Conservation (phyloP, 257 asterid species). For the Fraxinus americana region DNA sequence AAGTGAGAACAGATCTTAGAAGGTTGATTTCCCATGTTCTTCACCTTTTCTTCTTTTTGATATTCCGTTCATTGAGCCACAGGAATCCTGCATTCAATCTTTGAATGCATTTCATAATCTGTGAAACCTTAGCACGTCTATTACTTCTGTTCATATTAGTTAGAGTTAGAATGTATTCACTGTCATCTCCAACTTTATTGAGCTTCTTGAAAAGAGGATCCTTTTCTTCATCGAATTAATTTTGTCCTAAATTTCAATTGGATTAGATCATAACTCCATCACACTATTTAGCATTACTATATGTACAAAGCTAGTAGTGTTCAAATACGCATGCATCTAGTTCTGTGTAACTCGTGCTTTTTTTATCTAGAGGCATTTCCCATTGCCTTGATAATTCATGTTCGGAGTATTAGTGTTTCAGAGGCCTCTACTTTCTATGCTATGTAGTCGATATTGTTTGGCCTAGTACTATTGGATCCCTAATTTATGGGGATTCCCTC, state of each 20-base stretch:
- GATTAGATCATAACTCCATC: neutral
- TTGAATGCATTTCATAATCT: no score
- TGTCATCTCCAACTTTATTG: neutral
- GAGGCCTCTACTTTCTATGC: neutral
- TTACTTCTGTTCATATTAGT: no score
- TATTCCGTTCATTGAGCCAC: no score
- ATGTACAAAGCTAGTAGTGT: neutral
- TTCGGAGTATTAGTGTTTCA: no score
- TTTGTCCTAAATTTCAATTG: neutral
- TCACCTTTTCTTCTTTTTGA: no score
- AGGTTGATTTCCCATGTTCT: no score
- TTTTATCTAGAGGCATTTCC: neutral
- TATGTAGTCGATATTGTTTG: neutral
- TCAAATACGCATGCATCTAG: neutral
- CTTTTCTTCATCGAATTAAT: neutral
- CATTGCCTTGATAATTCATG: neutral
- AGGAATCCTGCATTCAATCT: no score
- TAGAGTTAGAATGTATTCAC: neutral
- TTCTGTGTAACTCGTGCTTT: neutral
- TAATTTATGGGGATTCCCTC: no score
- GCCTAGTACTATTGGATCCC: no score
- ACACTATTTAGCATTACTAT: neutral
- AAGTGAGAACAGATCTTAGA: no score
- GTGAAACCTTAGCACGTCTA: no score
- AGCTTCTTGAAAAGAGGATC: neutral